A percentile compares a stretch with the other conserved stretches of the same genome.
Conservation (phyloP, 2,329 filamentous ascomycete genomes). For the Elsinoe australis region DNA sequence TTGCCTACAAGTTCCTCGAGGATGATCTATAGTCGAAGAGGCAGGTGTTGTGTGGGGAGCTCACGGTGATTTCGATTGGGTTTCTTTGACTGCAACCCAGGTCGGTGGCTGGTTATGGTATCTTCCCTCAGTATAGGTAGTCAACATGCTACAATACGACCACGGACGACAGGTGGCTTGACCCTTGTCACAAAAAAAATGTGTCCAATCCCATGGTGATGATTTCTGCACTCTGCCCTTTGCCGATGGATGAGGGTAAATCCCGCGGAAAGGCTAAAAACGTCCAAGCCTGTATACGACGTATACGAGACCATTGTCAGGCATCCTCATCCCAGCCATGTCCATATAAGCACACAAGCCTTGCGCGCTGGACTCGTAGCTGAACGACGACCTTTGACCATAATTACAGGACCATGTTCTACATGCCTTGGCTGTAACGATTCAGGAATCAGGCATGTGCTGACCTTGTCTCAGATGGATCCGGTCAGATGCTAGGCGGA, state of each 20-base stretch:
- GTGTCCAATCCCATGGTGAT: no score
- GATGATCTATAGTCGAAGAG: slow-evolving; percentile 60
- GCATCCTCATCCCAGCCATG: slow-evolving; percentile 13
- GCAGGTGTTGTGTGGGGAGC: not conserved
- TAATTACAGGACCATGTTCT: not conserved
- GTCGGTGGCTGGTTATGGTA: not conserved
- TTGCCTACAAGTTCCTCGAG: slow-evolving; percentile 94
- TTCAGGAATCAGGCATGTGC: slow-evolving; percentile 6
- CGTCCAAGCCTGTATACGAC: no score
- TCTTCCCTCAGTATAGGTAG: not conserved
- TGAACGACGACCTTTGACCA: not conserved
- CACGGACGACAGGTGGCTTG: not conserved
- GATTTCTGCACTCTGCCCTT: no score
- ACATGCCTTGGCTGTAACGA: slow-evolving; percentile 11
- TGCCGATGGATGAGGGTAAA: no score
- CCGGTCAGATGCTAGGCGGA: slow-evolving; percentile 9
- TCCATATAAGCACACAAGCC: not conserved
- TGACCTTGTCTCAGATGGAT: slow-evolving; percentile 13
- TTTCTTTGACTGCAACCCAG: not conserved
- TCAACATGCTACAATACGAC: not conserved
- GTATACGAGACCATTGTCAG: slow-evolving; percentile 9
- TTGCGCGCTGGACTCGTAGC: not conserved
- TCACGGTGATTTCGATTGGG: not conserved
- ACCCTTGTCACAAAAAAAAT: no score
- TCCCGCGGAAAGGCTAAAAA: no score